phyloP scores from a whole-genome alignment of 2,329 filamentous ascomycete genomes.

The Colletotrichum zoysiae region DNA sequence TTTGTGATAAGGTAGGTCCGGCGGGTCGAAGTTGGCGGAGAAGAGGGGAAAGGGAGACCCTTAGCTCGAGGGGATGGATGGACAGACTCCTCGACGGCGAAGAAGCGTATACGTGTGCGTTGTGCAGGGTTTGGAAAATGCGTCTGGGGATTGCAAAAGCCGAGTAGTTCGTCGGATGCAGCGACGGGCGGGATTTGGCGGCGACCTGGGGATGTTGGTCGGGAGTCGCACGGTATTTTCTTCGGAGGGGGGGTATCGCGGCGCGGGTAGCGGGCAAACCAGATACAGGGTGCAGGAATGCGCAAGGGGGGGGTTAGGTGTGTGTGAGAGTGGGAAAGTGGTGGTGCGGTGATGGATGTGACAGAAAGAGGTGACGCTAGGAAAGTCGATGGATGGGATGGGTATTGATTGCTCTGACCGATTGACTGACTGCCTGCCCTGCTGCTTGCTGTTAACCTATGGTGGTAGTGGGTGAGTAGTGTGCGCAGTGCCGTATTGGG shows the following conservation, averaged over 20 bases:
- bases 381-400: constrained; percentile 5
- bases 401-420: neutral
- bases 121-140: constrained; percentile 10
- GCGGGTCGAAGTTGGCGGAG: constrained; percentile 10
- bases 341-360: constrained; percentile 16
- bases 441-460: neutral
- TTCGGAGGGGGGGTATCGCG: constrained; percentile 16
- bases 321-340: neutral
- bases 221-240: constrained; percentile 22
- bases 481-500: neutral
- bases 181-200: constrained; percentile 11
- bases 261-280: constrained; percentile 20
- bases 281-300: constrained; percentile 20
- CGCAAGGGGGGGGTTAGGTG: neutral
- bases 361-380: constrained; percentile 26
- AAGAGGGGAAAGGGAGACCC: constrained; percentile 10
- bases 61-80: constrained; percentile 5
- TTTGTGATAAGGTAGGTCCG: constrained; percentile 11
- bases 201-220: constrained; percentile 18
- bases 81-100: neutral
- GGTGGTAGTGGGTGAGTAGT: neutral
- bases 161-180: constrained; percentile 17
- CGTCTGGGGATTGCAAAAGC: constrained; percentile 15
- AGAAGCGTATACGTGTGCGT: constrained; percentile 2
- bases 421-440: constrained; percentile 1